Evolutionary conservation across 768 basidiomycete species (phyloP), one percentile per base, ranked within the genome.

Genomic region (Rhodotorula toruloides): DNA sequence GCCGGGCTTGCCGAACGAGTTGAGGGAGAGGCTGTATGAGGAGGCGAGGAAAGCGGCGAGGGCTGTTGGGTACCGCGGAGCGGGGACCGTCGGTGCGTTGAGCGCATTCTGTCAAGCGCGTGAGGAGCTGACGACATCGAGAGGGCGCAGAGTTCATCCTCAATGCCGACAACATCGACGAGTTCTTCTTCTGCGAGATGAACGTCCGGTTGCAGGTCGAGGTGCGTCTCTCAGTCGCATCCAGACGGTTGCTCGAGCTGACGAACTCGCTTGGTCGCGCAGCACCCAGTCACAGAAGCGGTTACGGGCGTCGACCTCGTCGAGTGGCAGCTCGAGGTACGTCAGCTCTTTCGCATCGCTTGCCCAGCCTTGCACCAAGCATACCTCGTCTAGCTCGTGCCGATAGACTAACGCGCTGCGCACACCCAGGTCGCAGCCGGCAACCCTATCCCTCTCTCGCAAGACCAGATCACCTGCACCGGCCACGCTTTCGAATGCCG

Each of bases 141-240:
- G 14, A 73, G 68, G 5, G 39, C 39, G 72, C 77, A 58, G 92
- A 97, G 76, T 96, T 97, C 73, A 94, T 97, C 70, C 91, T 94
- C 70, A 92, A 97, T 76, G 92, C 90, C 68, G 87, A 92, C 76
- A 89, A 67, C 37, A 53, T 88, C 13, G 78, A 84, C 61, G 82
- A 84, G 65, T 94, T 94, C 77, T 96, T 86, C 74, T 96, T 96
- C 76, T 93, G 93, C 91, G 92, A 96, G 78, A 94, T 94, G 73
- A 77, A 76, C 58, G 76, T 76, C 5, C 72, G 77, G 19, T 52
- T 77, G 4, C 77, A 77, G 49, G 77, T 76, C 40, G 39, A 63
- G 54, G 61, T 21, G 73, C 69, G 75, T 71, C 39, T 39, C 14
- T 47, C 25, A 4, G 9, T 17, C 17, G 2, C 36, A 37, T 17